Evolutionary conservation across 495 filamentous ascomycete species (phyloP), one percentile per base, ranked within the genome.

Genomic region (Aspergillus steynii): DNA sequence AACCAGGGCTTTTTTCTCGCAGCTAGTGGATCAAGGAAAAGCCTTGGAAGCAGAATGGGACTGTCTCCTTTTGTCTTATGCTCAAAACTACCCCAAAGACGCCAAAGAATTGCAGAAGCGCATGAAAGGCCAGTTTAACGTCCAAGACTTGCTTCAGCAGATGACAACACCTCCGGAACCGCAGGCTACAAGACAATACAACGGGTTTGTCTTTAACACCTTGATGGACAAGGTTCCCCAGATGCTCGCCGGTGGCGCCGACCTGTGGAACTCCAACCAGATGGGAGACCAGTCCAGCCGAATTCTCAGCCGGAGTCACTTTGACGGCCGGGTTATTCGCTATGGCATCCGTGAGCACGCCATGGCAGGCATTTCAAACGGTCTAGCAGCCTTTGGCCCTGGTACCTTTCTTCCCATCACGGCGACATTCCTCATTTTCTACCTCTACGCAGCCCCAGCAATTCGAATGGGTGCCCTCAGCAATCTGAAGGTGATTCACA

Each of bases 301-400:
- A 46, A 46, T 46, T 15, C 42, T 46, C 15, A 46, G 42, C 42
- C 42, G 42, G 8, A 15, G 15, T 15, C 42, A 52, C 2, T 52
- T 25, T 25, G 2, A 74, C 20, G 78, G 80, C 27, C 71, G 80
- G 7, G 82, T 81, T 61, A 75, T 84, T 32, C 80, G 77, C 61
- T 81, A 74, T 52, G 81, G 81, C 28, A 77, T 84, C 20, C 69
- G 80, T 28, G 81, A 84, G 59, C 80, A 83, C 62, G 80, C 80
- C 31, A 83, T 83, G 81, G 70, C 70, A 9, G 67, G 77, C n/a
- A 73, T 83, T 10, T 71, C 77, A 8, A 83, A 82, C 58, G 79
- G 79, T 3, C 65, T 82, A 6, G 75, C 79, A 4, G 78, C 79
- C 0, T 82, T 64, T 55, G 65, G 69, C 59, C 69, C 59, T 4